Base-by-base conservation (phyloP, 805 yeast species). In the Wickerhamomyces queroliae region DNA sequence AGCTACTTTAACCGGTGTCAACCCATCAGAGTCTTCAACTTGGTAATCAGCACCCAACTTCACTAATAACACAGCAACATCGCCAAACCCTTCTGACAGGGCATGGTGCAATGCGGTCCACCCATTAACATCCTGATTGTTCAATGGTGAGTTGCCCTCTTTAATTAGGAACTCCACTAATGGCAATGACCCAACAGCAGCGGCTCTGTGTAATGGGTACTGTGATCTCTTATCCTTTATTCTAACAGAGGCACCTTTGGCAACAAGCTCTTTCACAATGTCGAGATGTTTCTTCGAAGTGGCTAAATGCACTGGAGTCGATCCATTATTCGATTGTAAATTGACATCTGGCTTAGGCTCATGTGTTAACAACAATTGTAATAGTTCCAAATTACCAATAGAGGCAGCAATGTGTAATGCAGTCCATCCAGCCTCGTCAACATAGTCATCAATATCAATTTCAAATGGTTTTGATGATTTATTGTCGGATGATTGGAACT, bases 51-150 rank as follows among this genome's bases (percentile, higher is more conserved):
- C 96, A 0, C 91, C 91, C 5, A 70, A 64, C 38, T 70, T 67
- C 2, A 80, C 78, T 35, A 90, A 62, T 25, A 66, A 52, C 1
- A 78, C 66, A 0, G 85, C 95, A 10, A 77, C 76, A 42, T 85
- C 95, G 1, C 83, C 89, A 50, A 80, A 81, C 0, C 96, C 96
- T 60, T 90, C 98, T 0, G 95, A 88, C 40, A 83, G 62, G 0
- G 97, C 96, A 60, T 87, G 95, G 58, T 87, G 95, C 43, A 91
- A 58, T 1, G 96, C 80, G 0, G 95, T 83, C 89, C 93, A 87
- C 0, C 95, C 93, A 38, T 71, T 70, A 11, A 48, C 47, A 54
- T 90, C 97, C 28, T 74, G 72, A 3, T 80, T 69, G 50, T 88
- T 84, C 18, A 89, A 57, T 8, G 85, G 83, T 1, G 82, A 76